phyloP scores from a whole-genome alignment of 148 eudicot species.

The Fallopia convolvulus region DNA sequence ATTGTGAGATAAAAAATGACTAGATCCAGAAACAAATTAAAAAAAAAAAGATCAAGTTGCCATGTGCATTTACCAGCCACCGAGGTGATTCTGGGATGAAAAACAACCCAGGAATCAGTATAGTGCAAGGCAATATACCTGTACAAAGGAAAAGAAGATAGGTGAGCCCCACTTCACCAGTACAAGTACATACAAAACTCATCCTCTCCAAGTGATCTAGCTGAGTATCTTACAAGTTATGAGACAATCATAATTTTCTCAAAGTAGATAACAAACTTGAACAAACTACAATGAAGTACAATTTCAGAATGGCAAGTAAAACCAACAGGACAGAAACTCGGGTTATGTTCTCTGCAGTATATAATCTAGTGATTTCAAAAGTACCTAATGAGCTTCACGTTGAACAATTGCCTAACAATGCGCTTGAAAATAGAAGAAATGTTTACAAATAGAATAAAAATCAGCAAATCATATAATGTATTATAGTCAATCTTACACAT shows the following conservation, averaged over 20 bases:
- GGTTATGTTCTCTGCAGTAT: neutral
- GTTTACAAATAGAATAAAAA: neutral
- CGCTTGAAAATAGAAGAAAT: neutral
- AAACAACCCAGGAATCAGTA: constrained; percentile 89
- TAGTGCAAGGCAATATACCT: constrained; percentile 81
- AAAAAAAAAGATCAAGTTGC: neutral
- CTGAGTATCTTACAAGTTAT: neutral
- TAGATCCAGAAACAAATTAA: neutral
- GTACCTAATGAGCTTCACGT: neutral
- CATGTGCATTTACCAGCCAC: constrained; percentile 71
- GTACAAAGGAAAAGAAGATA: constrained; percentile 19
- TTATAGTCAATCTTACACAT: neutral
- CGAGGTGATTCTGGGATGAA: constrained; percentile 98
- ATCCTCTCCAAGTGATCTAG: neutral
- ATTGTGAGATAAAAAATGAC: neutral
- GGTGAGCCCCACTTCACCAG: neutral
- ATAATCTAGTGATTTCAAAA: neutral
- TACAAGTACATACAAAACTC: neutral
- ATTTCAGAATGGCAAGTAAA: neutral
- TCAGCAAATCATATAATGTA: neutral
- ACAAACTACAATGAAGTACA: neutral
- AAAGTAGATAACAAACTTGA: neutral
- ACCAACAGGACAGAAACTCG: neutral
- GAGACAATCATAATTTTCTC: neutral
- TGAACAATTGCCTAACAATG: neutral